phyloP scores from a whole-genome alignment of 225 moss, liverwort and hornwort genomes.

The Polytrichum formosum region DNA sequence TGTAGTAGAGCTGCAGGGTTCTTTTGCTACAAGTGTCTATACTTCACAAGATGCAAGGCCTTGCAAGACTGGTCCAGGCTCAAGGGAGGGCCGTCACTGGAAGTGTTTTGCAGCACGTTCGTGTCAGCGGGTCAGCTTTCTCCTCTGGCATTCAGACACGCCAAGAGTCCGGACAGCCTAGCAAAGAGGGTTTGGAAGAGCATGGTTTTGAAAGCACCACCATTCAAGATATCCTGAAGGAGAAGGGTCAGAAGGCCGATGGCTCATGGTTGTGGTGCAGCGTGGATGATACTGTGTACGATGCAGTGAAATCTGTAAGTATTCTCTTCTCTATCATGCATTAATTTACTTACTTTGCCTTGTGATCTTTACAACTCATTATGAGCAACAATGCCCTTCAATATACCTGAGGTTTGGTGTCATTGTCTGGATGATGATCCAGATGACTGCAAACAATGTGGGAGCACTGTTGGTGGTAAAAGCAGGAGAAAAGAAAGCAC shows the following conservation, averaged over 20 bases:
- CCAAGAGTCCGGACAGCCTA: constrained; percentile 40
- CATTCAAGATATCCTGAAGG: constrained; percentile 80
- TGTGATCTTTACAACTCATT: neutral
- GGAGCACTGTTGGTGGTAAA: constrained; percentile 94
- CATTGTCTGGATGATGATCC: constrained; percentile 1
- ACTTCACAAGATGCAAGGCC: constrained; percentile 70
- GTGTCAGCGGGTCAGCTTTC: constrained; percentile 38
- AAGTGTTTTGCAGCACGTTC: constrained; percentile 62
- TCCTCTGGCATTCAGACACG: constrained; percentile 29
- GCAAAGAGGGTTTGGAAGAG: constrained; percentile 59
- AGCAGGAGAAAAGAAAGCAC: constrained; percentile 47
- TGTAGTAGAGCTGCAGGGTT: neutral
- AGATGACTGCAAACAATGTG: constrained; percentile 97
- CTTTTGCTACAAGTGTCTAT: neutral
- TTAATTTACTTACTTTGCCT: too few relatives aligned
- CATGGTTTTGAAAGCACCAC: constrained; percentile 91
- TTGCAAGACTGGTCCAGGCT: constrained; percentile 51
- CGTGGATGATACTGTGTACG: constrained; percentile 83
- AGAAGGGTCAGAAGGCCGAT: constrained; percentile 68
- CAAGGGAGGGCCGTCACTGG: constrained; percentile 57
- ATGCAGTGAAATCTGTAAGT: constrained; percentile 88
- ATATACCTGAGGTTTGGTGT: too few relatives aligned
- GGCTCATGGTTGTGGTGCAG: constrained; percentile 92
- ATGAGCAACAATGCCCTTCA: too few relatives aligned
- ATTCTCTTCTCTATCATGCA: neutral